A percentile compares a stretch with the other conserved stretches of the same genome.
These are phyloP conservation scores for Trichoderma harzianum DNA, from an alignment of 2,329 filamentous ascomycete species.

Conservation along the genomic window DNA sequence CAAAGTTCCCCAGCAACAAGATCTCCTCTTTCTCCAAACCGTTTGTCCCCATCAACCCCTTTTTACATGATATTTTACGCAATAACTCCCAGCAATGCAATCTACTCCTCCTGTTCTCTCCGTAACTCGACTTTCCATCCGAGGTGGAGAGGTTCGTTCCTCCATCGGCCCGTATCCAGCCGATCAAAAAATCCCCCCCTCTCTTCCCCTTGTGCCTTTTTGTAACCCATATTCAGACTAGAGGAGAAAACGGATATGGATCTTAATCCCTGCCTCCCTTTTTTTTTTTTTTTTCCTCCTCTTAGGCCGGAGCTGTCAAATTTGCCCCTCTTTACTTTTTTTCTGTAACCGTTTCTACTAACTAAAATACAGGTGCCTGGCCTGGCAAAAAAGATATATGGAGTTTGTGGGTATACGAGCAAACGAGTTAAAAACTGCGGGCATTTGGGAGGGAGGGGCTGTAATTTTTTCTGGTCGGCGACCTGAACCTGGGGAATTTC, in stretches of 20 bases:
- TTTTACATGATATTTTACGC: neutral
- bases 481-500: neutral
- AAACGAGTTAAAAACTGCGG: neutral
- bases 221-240: neutral
- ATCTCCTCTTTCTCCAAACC: neutral
- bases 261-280: neutral
- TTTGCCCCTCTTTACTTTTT: neutral
- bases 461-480: neutral
- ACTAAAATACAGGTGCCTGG: neutral
- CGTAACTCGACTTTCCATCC: neutral
- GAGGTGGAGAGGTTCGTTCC: neutral
- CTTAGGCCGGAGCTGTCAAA: neutral
- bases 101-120: neutral
- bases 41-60: neutral
- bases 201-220: neutral
- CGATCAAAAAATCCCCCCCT: neutral
- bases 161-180: neutral
- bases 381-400: neutral
- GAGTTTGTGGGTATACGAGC: neutral
- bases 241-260: neutral
- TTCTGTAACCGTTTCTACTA: neutral
- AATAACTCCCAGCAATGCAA: neutral
- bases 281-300: neutral
- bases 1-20: neutral
- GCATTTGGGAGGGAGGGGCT: neutral